phyloP scores from a whole-genome alignment of 192 early-diverging fungal genomes.

The Podila epigama region DNA sequence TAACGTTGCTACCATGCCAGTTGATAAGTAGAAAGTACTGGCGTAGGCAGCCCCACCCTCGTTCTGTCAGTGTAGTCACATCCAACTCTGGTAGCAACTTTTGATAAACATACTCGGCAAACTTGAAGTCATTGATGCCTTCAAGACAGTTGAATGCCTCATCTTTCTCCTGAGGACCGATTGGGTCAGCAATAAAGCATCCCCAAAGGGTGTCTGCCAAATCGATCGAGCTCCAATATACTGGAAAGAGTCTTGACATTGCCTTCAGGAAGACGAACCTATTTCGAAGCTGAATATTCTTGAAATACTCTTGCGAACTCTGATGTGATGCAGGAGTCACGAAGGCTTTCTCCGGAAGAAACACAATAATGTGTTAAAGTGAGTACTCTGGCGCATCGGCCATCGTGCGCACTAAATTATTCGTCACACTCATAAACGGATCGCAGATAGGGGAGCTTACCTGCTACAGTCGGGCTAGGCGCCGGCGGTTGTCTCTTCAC shows the following conservation, averaged over 20 bases:
- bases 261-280: slow-evolving; percentile 46
- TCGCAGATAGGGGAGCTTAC: slow-evolving; percentile 8
- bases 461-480: slow-evolving; percentile 20
- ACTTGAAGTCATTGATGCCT: slow-evolving; percentile 34
- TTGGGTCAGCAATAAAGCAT: slow-evolving; percentile 53
- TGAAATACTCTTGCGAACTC: slow-evolving; percentile 20
- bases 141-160: slow-evolving; percentile 53
- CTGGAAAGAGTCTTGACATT: slow-evolving; percentile 36
- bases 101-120: slow-evolving; percentile 49
- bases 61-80: slow-evolving; percentile 43
- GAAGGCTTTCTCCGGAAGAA: slow-evolving; percentile 6
- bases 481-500: slow-evolving; percentile 26
- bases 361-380: background rate
- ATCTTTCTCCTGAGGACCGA: slow-evolving; percentile 50
- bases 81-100: slow-evolving; percentile 45
- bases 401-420: no score
- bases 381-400: no score
- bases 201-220: slow-evolving; percentile 54
- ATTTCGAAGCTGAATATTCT: slow-evolving; percentile 19
- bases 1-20: slow-evolving; percentile 25
- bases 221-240: slow-evolving; percentile 42
- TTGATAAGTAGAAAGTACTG: slow-evolving; percentile 54
- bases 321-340: slow-evolving; percentile 7
- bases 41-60: slow-evolving; percentile 45
- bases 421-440: no score